These are phyloP conservation scores for Penicillium expansum DNA, from an alignment of 2,329 filamentous ascomycete species.

Conservation along the genomic window DNA sequence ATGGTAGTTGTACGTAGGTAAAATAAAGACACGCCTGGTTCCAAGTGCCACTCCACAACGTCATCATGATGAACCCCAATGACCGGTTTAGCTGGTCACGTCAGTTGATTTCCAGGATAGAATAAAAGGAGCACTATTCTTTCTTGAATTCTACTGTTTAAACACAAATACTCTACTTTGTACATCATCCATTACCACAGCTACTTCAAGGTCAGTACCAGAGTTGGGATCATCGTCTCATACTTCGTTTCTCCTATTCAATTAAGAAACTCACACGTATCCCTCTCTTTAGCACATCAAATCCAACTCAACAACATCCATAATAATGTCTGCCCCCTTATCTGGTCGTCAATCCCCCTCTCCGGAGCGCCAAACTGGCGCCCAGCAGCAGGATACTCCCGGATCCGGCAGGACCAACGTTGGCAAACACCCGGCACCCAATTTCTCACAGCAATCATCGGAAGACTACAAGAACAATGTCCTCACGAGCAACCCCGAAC, in stretches of 20 bases:
- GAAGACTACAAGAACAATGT: constrained; percentile 27
- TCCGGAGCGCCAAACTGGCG: constrained; percentile 64
- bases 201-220: too few species aligned
- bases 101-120: constrained; percentile 8
- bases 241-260: too few species aligned
- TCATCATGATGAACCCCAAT: constrained; percentile 32
- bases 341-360: constrained; percentile 75
- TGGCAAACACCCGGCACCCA: constrained; percentile 18
- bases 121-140: not conserved
- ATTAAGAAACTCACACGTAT: not conserved
- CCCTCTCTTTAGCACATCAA: not conserved
- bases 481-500: constrained; percentile 44
- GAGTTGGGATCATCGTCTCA: too few species aligned
- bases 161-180: not conserved
- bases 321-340: constrained; percentile 58
- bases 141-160: not conserved
- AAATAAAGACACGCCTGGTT: not conserved
- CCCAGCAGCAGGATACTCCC: constrained; percentile 60
- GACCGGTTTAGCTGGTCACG: constrained; percentile 19
- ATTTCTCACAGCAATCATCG: constrained; percentile 22
- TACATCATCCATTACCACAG: not conserved
- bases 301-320: not conserved
- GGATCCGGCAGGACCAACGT: constrained; percentile 59
- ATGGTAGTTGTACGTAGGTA: not conserved
- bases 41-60: constrained; percentile 17